Evolutionary conservation across 495 filamentous ascomycete species (phyloP), one percentile per base, ranked within the genome.

Genomic region (Talaromyces borbonicus): DNA sequence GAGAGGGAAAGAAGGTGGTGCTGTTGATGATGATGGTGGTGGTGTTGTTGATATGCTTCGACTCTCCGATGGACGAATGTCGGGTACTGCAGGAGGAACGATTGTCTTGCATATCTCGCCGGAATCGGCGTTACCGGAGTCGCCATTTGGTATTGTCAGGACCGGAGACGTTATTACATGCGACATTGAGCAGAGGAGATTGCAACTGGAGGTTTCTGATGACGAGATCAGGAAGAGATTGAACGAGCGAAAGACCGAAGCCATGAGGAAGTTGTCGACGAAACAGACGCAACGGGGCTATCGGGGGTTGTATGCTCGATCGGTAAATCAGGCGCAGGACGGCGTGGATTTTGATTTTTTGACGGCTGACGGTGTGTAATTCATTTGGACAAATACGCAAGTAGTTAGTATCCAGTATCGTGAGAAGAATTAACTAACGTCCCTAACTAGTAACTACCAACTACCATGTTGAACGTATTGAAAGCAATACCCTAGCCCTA

Each of bases 291-390:
- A 62, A 49, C 66, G 80, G 48, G 80, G 79, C 8, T 84, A 83
- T 55, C 62, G 71, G n/a, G 79, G 75, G 0, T 59, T 84, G 55
- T 84, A 81, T 62, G 72, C 78, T 67, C 63, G 74, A 43, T 68
- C 69, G 41, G 80, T 84, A 3, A 81, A 80, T 35, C 75, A 80
- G 56, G 79, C 80, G 2, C 71, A 83, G 53, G 55, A 77, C 6
- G 79, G 80, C 1, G 76, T 66, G 3, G 80, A 84, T 53, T 84
- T 84, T 56, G 74, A 75, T 49, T 84, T 84, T 52, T 55, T 84
- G 22, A 71, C 69, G 1, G 79, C 79, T 18, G 57, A 52, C 8
- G 63, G 62, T 49, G 23, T 36, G 1, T n/a, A 42, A 41, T 24
- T 43, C 12, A 26, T 40, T 31, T n/a, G 8, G n/a, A 31, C 29